These are phyloP conservation scores for Suillus fuscotomentosus DNA, from an alignment of 768 basidiomycete species.

Conservation along the genomic window DNA sequence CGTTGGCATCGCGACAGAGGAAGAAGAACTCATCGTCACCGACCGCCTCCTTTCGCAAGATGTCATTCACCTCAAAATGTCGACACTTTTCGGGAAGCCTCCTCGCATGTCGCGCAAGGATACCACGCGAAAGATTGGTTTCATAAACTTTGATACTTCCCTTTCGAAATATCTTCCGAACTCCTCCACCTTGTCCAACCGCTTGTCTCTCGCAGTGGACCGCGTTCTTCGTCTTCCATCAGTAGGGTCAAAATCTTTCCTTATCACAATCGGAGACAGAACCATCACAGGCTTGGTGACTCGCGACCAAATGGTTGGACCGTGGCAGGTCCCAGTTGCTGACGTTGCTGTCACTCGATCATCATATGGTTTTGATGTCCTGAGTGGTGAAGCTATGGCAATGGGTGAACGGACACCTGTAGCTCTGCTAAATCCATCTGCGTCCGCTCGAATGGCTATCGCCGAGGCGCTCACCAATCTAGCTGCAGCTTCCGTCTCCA, in stretches of 20 bases:
- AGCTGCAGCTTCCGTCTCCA: slow-evolving; percentile 71
- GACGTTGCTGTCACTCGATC: slow-evolving; percentile 97
- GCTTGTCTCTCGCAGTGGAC: slow-evolving; percentile 62
- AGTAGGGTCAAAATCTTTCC: slow-evolving; percentile 94
- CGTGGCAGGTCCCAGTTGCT: slow-evolving; percentile 97
- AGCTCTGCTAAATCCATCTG: slow-evolving; percentile 82
- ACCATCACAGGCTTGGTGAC: slow-evolving; percentile 91
- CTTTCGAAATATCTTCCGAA: slow-evolving; percentile 65
- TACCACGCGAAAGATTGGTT: slow-evolving; percentile 38
- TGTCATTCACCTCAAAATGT: slow-evolving; percentile 90
- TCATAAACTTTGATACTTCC: slow-evolving; percentile 66
- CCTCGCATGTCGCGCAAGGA: slow-evolving; percentile 87
- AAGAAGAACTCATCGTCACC: slow-evolving; percentile 84
- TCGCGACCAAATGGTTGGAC: slow-evolving; percentile 98
- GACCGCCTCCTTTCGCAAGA: slow-evolving; percentile 78
- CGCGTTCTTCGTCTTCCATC: slow-evolving; percentile 89
- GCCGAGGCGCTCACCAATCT: slow-evolving; percentile 93
- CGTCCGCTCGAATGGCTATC: slow-evolving; percentile 95
- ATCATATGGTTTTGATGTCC: slow-evolving; percentile 87
- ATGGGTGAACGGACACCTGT: slow-evolving; percentile 96
- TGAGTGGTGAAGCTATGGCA: slow-evolving; percentile 93
- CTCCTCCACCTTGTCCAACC: slow-evolving; percentile 38
- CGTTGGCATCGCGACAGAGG: slow-evolving; percentile 82
- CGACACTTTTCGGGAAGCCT: slow-evolving; percentile 93
- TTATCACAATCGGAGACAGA: slow-evolving; percentile 97